Percentiles rank a stretch among this genome's conserved stretches.
Conservation (phyloP, 1,284 basidiomycete species). For the Pascua guehoae region DNA sequence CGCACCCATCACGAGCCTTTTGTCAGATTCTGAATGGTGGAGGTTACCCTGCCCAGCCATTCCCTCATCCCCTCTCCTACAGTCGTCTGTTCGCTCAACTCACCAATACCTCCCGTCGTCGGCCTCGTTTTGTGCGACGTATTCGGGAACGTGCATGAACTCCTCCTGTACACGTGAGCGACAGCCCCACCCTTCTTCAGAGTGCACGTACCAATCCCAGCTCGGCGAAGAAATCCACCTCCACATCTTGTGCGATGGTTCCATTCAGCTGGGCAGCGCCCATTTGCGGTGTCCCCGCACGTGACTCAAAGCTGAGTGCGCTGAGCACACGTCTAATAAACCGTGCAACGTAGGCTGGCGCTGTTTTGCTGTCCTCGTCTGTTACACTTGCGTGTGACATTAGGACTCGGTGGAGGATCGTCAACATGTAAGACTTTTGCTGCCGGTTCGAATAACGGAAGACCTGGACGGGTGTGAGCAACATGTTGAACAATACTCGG, state of each 20-base stretch:
- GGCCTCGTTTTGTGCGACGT: conserved; percentile 19
- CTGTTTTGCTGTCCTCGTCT: conserved; percentile 17
- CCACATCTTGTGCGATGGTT: neutral
- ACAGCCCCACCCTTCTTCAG: neutral
- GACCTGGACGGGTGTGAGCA: conserved; percentile 15
- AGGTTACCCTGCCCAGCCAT: neutral
- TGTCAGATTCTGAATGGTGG: too few relatives aligned
- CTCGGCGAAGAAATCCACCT: conserved; percentile 17
- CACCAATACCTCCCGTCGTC: conserved; percentile 33
- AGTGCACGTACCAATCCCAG: conserved; percentile 9
- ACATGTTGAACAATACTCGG: too few relatives aligned
- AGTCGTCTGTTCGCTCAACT: conserved; percentile 1
- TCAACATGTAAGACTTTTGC: conserved; percentile 17
- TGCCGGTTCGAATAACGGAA: conserved; percentile 23
- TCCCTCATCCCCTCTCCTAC: neutral
- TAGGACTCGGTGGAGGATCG: conserved; percentile 18
- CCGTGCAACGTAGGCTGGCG: conserved; percentile 21
- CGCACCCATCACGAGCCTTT: too few relatives aligned
- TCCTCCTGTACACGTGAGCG: conserved; percentile 19
- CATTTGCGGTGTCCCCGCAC: neutral
- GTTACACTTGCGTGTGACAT: conserved; percentile 17
- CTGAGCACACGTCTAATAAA: conserved; percentile 18
- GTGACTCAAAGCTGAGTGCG: conserved; percentile 13
- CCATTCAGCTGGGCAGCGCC: neutral
- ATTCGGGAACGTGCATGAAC: conserved; percentile 29